Percentiles rank a stretch among this genome's conserved stretches.
These are phyloP conservation scores for Annulohypoxylon moriforme DNA, from an alignment of 495 filamentous ascomycete genomes.

Conservation along the genomic window DNA sequence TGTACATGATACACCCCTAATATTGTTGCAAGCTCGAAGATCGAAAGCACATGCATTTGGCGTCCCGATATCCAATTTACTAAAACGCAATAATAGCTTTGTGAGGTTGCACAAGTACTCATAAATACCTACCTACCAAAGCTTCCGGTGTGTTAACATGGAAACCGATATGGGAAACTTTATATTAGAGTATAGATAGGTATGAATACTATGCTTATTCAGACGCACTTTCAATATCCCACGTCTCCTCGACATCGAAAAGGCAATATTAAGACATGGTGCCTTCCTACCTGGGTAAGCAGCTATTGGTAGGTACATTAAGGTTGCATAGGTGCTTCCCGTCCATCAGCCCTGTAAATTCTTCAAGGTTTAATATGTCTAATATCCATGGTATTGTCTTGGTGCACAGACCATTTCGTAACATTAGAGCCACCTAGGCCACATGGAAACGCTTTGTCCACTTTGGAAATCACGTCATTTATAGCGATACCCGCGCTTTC, in stretches of 20 bases:
- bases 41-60: too few relatives aligned
- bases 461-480: conserved; percentile 42
- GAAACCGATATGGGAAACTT: too few relatives aligned
- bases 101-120: not conserved
- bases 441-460: conserved; percentile 23
- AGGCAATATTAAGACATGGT: not conserved
- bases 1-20: conserved; percentile 33
- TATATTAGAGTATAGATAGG: too few relatives aligned
- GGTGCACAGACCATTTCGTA: not conserved
- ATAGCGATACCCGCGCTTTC: conserved; percentile 43
- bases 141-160: not conserved
- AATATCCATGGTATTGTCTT: not conserved
- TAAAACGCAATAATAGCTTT: too few relatives aligned
- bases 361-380: not conserved
- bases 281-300: not conserved
- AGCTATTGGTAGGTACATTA: not conserved
- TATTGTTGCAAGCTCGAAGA: not conserved
- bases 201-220: too few relatives aligned
- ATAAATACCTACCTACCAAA: not conserved
- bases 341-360: conserved; percentile 26
- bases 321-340: not conserved
- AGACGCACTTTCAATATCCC: too few relatives aligned
- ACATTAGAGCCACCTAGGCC: not conserved
- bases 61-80: too few relatives aligned
- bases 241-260: not conserved